These are phyloP conservation scores for Erythrophleum fordii DNA, from an alignment of 306 rosid species.

Conservation along the genomic window DNA sequence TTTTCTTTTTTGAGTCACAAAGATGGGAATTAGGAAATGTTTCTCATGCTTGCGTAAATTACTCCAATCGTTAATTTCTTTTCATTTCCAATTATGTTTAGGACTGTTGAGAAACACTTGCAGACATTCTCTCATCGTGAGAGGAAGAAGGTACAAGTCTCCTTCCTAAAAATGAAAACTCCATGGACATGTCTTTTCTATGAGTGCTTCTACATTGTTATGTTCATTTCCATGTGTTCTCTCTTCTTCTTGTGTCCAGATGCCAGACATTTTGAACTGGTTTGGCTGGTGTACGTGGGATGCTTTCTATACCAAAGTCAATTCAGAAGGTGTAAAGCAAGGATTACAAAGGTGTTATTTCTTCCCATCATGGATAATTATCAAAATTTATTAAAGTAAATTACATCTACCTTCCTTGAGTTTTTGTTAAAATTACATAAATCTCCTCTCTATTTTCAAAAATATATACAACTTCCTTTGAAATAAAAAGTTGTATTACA, in stretches of 20 bases:
- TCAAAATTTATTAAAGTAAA: neutral
- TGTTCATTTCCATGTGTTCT: neutral
- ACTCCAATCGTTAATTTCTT: slow-evolving; percentile 13
- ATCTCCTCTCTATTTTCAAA: too few species aligned
- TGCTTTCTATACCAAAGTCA: slow-evolving; percentile 86
- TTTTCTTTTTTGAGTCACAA: neutral
- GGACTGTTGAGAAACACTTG: slow-evolving; percentile 82
- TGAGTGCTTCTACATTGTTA: neutral
- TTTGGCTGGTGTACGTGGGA: slow-evolving; percentile 99
- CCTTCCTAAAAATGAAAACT: neutral
- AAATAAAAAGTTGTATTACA: too few species aligned
- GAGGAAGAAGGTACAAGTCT: slow-evolving; percentile 73
- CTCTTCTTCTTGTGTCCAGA: slow-evolving; percentile 47
- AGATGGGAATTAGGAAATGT: neutral
- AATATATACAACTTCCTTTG: too few species aligned
- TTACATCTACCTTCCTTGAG: too few species aligned
- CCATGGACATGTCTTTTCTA: neutral
- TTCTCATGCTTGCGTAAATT: neutral
- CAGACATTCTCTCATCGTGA: slow-evolving; percentile 83
- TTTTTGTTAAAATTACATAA: too few species aligned
- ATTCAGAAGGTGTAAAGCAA: slow-evolving; percentile 78
- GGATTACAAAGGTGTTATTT: slow-evolving; percentile 70
- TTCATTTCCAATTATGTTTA: slow-evolving; percentile 36
- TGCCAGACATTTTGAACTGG: slow-evolving; percentile 96
- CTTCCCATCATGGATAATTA: neutral